phyloP scores from a whole-genome alignment of 768 basidiomycete species.

The Tulasnella sp. region DNA sequence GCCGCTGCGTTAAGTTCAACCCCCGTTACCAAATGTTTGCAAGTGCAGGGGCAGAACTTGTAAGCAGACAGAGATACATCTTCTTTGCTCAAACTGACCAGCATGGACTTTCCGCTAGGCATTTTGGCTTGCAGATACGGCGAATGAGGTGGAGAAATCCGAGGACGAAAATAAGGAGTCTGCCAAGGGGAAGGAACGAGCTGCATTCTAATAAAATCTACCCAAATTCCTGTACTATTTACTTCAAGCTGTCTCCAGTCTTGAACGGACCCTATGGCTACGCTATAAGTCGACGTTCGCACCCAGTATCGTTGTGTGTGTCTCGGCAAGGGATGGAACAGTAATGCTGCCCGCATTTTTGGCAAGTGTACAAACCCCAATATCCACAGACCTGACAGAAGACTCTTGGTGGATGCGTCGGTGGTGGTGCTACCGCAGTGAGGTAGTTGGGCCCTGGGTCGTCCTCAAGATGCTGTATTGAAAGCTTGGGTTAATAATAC shows the following conservation, averaged over 20 bases:
- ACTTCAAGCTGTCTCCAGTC: neutral
- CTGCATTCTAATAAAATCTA: conserved; percentile 15
- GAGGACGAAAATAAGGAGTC: conserved; percentile 59
- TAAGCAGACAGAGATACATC: conserved; percentile 47
- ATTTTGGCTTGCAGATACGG: conserved; percentile 68
- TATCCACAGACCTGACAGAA: conserved; percentile 89
- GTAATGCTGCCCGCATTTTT: conserved; percentile 73
- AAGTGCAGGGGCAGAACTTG: conserved; percentile 81
- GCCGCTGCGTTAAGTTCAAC: conserved; percentile 87
- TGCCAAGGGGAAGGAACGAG: conserved; percentile 52
- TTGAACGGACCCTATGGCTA: neutral
- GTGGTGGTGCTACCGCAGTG: conserved; percentile 63
- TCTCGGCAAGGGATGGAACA: conserved; percentile 74
- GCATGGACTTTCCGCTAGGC: conserved; percentile 43
- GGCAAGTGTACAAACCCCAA: conserved; percentile 79
- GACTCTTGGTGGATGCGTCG: conserved; percentile 66
- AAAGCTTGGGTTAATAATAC: neutral
- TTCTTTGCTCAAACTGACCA: conserved; percentile 24
- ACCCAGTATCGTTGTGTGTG: conserved; percentile 78
- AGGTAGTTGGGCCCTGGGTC: conserved; percentile 70
- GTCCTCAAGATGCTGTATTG: conserved; percentile 58
- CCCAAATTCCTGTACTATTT: conserved; percentile 8
- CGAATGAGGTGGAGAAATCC: conserved; percentile 69
- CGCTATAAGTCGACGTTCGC: conserved; percentile 66
- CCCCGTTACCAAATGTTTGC: conserved; percentile 88